Percentiles rank a stretch among this genome's conserved stretches.
These are phyloP conservation scores for Cenchrus americanus DNA, from an alignment of 176 grass and related monocot species.

Conservation along the genomic window DNA sequence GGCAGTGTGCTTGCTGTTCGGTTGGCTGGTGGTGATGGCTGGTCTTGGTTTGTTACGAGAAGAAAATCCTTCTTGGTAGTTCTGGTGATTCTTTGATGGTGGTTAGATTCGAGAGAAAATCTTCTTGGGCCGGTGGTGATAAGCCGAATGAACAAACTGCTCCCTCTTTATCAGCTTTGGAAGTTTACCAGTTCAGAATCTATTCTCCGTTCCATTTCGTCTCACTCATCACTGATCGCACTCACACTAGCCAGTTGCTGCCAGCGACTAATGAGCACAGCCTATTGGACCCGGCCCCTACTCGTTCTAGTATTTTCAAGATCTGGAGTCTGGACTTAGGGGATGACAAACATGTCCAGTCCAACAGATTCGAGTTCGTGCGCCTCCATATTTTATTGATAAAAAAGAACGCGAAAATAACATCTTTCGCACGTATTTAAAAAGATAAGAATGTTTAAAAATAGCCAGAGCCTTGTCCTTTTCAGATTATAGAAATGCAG, in stretches of 20 bases:
- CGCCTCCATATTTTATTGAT: neutral
- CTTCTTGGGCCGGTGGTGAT: no score
- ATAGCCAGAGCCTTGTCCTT: neutral
- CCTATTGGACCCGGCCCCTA: neutral
- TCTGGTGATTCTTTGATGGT: no score
- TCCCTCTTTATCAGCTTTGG: conserved; percentile 45
- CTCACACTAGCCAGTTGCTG: neutral
- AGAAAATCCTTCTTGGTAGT: no score
- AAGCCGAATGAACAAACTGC: no score
- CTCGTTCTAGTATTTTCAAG: conserved; percentile 11
- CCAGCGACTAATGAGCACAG: neutral
- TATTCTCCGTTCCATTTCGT: conserved; percentile 28
- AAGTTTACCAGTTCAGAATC: conserved; percentile 48
- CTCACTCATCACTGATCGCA: neutral
- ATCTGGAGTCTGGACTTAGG: neutral
- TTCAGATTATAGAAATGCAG: neutral
- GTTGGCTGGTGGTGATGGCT: no score
- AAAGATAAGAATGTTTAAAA: neutral
- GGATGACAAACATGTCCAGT: neutral
- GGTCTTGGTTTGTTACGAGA: no score
- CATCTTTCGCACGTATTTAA: neutral
- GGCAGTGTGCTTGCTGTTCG: no score
- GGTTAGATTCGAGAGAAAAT: no score
- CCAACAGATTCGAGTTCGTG: neutral
- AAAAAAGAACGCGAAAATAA: neutral